Base-by-base conservation (phyloP, 768 basidiomycete species). In the Phaeotremella skinneri region DNA sequence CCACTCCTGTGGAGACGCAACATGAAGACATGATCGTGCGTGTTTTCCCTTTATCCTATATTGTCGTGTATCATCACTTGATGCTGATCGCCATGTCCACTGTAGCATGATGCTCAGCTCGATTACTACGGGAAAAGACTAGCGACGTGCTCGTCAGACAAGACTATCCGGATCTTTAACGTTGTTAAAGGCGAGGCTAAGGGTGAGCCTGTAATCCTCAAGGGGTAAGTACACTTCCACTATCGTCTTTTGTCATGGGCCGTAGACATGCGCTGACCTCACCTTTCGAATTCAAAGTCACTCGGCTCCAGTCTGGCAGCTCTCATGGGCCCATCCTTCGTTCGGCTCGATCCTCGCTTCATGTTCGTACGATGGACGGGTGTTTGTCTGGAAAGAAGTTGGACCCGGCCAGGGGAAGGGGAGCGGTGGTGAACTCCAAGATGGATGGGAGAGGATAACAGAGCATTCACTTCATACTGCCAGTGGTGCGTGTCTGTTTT, bases 21-120 rank as follows among this genome's bases (percentile, higher is more conserved):
- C 94, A 99, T 76, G 91, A 94, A 78, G 96, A 98, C 79, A 96
- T 97, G 91, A 97, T 98, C 66, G 94, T 96, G 78, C 63, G 90
- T 79, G 56, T 2, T 2, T 51, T 32, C 16, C 31, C 3, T 48
- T 37, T 52, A 45, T 45, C 43, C 58, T n/a, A 20, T 9, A 43
- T 9, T 49, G 23, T 37, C 39, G 14, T 26, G 37, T 26, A 29
- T 48, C 21, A 32, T 48, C 21, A 20, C 11, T 34, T 32, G 6
- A 16, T 26, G 6, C 30, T 14, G 29, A 29, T 14, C 6, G 25
- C 31, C 6, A 32, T 25, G 25, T 23, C 42, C 43, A 30, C 17
- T 37, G n/a, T 69, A 96, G 93, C 94, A 98, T 76, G 96, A 99
- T 76, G 93, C 94, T 20, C 96, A 98, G 70, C 81, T 99, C 20